Evolutionary conservation across 2,329 filamentous ascomycete genomes (phyloP).

Genomic region (Endocalyx cinctus): DNA sequence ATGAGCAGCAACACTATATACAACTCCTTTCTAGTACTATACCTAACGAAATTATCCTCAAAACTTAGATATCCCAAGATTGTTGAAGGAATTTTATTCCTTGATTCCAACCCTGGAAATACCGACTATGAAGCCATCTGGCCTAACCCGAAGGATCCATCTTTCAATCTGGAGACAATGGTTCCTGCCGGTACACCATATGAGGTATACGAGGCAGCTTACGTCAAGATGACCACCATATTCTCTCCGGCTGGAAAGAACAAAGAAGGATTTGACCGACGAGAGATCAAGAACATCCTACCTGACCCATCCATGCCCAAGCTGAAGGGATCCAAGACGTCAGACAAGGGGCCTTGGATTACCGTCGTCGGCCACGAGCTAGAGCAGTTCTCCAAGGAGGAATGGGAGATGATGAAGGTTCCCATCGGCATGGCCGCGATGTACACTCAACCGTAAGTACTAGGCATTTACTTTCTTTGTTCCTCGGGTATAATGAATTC

Average conservation of each 20-base stretch:
- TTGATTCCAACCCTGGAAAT: conserved; percentile 56
- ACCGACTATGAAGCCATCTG: conserved; percentile 51
- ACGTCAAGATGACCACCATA: conserved; percentile 29
- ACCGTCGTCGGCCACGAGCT: conserved; percentile 49
- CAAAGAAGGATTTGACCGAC: conserved; percentile 43
- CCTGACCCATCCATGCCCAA: conserved; percentile 31
- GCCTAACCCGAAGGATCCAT: conserved; percentile 46
- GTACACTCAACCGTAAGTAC: conserved; percentile 34
- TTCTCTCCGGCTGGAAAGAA: conserved; percentile 49
- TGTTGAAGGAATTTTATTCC: conserved; percentile 43
- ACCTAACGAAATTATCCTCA: too few species aligned
- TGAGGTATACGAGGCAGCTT: conserved; percentile 30
- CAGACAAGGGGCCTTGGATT: conserved; percentile 20
- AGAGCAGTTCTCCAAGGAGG: conserved; percentile 46
- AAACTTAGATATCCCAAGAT: too few species aligned
- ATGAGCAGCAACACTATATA: conserved; percentile 2
- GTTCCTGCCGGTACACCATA: conserved; percentile 32
- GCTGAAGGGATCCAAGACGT: conserved; percentile 18
- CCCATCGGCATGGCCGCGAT: conserved; percentile 36
- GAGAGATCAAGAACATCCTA: conserved; percentile 37
- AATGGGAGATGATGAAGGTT: conserved; percentile 25
- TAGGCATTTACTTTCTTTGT: not conserved
- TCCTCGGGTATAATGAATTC: too few species aligned
- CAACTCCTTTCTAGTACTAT: too few species aligned
- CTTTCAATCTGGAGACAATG: conserved; percentile 42